Conservation (phyloP, 2,329 filamentous ascomycete genomes). For the Capronia coronata region DNA sequence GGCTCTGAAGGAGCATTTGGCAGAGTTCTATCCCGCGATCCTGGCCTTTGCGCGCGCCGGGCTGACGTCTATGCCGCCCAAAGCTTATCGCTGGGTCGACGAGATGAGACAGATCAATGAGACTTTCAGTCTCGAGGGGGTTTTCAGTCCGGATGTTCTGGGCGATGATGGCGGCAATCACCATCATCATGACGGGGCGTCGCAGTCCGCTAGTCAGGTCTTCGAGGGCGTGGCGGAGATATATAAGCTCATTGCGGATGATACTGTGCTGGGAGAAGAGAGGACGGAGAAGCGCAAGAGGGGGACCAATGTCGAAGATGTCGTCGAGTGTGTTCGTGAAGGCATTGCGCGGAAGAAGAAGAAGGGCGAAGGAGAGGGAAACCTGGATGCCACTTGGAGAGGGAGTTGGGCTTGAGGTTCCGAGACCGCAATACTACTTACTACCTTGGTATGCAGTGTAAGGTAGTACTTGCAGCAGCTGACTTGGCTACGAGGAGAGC, state of each 20-base stretch:
- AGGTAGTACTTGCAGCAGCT: no score
- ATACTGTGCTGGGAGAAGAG: constrained; percentile 45
- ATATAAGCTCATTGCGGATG: constrained; percentile 47
- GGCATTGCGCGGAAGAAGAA: constrained; percentile 32
- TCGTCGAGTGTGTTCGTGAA: constrained; percentile 35
- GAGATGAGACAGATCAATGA: constrained; percentile 71
- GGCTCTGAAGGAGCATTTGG: constrained; percentile 53
- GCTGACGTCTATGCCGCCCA: constrained; percentile 59
- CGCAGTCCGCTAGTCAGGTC: constrained; percentile 1
- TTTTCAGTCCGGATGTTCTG: constrained; percentile 40
- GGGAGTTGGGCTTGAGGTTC: constrained; percentile 19
- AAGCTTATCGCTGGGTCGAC: constrained; percentile 69
- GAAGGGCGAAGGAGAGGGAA: constrained; percentile 21
- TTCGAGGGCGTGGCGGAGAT: constrained; percentile 39
- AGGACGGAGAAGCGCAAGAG: constrained; percentile 36
- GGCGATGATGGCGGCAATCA: constrained; percentile 25
- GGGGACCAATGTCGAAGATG: constrained; percentile 42
- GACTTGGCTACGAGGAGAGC: no score
- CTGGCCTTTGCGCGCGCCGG: constrained; percentile 45
- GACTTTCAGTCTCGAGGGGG: constrained; percentile 59
- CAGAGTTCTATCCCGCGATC: constrained; percentile 44
- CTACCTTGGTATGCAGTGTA: no score
- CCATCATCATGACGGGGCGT: background rate
- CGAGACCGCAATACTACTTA: no score
- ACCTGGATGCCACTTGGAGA: constrained; percentile 20